Conservation (phyloP, 306 rosid genomes). For the Abrus pulchellus region DNA sequence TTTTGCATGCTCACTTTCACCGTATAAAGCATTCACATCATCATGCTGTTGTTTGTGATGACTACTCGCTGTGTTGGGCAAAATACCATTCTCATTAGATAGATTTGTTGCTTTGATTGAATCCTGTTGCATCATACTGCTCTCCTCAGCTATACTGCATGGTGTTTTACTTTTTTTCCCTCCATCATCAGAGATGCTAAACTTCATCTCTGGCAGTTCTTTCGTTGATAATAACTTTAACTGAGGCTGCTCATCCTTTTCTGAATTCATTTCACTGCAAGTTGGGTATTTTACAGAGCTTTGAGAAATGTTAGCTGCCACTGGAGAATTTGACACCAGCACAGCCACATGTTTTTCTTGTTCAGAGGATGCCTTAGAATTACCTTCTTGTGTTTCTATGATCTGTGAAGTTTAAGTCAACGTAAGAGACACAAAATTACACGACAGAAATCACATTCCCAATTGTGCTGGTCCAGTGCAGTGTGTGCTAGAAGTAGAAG, state of each 20-base stretch:
- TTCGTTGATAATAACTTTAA: slow-evolving; percentile 19
- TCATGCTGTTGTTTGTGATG: slow-evolving; percentile 28
- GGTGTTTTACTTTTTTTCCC: slow-evolving; percentile 23
- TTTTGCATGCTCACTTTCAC: slow-evolving; percentile 36
- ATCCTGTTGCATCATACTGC: slow-evolving; percentile 40
- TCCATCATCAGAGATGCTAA: slow-evolving; percentile 41
- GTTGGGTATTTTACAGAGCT: slow-evolving; percentile 25
- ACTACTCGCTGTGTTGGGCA: slow-evolving; percentile 30
- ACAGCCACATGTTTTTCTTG: slow-evolving; percentile 39
- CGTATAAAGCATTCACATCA: slow-evolving; percentile 31
- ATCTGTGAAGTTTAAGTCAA: slow-evolving; percentile 46
- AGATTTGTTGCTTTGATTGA: slow-evolving; percentile 21
- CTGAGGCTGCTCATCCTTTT: slow-evolving; percentile 39
- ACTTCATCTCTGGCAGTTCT: slow-evolving; percentile 31
- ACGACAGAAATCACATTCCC: slow-evolving; percentile 12
- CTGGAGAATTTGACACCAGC: slow-evolving; percentile 23
- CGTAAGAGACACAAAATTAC: slow-evolving; percentile 40
- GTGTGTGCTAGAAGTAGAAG: slow-evolving; percentile 24
- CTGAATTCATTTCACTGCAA: slow-evolving; percentile 20
- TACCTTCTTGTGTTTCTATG: slow-evolving; percentile 40
- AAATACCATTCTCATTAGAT: slow-evolving; percentile 2
- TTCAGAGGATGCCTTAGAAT: slow-evolving; percentile 29
- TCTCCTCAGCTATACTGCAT: slow-evolving; percentile 40
- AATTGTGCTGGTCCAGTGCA: not conserved
- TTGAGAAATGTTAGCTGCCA: slow-evolving; percentile 24